Conservation (phyloP, 148 eudicot species). For the Rhododendron henanense region DNA sequence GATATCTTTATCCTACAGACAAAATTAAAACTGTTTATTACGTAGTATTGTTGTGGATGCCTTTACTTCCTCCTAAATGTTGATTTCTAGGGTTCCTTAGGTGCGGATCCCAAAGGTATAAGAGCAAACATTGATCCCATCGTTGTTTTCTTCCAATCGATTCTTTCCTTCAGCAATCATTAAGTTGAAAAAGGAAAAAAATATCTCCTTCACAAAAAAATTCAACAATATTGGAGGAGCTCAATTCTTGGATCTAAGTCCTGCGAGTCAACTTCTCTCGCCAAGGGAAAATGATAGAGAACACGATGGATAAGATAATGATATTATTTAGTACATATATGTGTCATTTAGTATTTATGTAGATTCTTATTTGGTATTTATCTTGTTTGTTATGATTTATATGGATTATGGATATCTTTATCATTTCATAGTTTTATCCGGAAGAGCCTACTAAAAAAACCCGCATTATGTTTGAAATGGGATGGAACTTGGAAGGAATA, state of each 20-base stretch:
- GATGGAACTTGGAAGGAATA: too few species aligned
- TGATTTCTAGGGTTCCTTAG: background rate
- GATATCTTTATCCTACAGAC: too few species aligned
- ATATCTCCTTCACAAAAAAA: background rate
- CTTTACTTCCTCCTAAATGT: background rate
- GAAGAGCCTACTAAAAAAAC: too few species aligned
- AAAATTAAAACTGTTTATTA: background rate
- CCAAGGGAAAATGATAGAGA: background rate
- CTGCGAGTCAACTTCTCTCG: background rate
- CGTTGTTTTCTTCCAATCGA: background rate
- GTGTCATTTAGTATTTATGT: background rate
- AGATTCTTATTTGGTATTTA: too few species aligned
- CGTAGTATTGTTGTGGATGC: background rate
- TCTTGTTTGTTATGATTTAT: too few species aligned
- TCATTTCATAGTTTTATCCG: too few species aligned
- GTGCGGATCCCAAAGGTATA: background rate
- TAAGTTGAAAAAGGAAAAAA: background rate
- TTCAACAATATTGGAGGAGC: background rate
- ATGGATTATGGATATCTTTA: too few species aligned
- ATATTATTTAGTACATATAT: too few species aligned
- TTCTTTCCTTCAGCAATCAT: background rate
- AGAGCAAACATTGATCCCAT: background rate
- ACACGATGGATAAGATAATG: background rate
- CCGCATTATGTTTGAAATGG: too few species aligned
- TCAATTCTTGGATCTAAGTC: background rate